A percentile compares a stretch with the other conserved stretches of the same genome.
These are phyloP conservation scores for Pinus taeda DNA, from an alignment of 75 land plant species.

Conservation along the genomic window DNA sequence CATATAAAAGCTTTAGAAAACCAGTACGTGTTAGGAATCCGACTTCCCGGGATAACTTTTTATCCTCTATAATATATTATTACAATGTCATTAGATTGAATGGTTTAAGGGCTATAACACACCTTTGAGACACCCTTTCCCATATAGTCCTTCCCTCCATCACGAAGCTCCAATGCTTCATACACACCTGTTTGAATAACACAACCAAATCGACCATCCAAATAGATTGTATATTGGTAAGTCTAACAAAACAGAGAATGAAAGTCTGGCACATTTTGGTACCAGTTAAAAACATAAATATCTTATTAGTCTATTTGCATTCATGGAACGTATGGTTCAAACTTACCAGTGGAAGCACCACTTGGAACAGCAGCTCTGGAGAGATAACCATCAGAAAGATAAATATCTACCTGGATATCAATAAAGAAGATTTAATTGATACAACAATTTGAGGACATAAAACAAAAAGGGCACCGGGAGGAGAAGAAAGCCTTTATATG, in stretches of 20 bases:
- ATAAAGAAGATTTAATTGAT: no score
- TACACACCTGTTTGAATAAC: conserved; percentile 54
- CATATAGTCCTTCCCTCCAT: conserved; percentile 93
- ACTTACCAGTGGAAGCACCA: conserved; percentile 92
- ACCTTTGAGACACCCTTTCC: conserved; percentile 95
- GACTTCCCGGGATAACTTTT: not conserved
- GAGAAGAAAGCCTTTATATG: no score
- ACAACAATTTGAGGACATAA: no score
- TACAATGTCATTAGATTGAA: not conserved
- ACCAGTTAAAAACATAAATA: no score
- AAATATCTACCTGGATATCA: conserved; percentile 58
- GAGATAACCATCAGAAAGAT: conserved; percentile 37
- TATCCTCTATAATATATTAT: not conserved
- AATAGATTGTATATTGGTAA: no score
- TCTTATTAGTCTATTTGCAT: not conserved
- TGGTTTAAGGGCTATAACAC: not conserved
- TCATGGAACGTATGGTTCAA: not conserved
- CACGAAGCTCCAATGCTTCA: conserved; percentile 92
- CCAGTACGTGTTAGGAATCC: no score
- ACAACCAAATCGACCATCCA: no score
- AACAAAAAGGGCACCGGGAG: no score
- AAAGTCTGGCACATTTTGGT: no score
- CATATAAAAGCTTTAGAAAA: conserved; percentile 6
- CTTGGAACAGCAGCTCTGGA: conserved; percentile 96
- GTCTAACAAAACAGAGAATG: no score